Percentiles rank a stretch among this genome's conserved stretches.
phyloP scores from a whole-genome alignment of 345 rosid species.

The Jatropha curcas region DNA sequence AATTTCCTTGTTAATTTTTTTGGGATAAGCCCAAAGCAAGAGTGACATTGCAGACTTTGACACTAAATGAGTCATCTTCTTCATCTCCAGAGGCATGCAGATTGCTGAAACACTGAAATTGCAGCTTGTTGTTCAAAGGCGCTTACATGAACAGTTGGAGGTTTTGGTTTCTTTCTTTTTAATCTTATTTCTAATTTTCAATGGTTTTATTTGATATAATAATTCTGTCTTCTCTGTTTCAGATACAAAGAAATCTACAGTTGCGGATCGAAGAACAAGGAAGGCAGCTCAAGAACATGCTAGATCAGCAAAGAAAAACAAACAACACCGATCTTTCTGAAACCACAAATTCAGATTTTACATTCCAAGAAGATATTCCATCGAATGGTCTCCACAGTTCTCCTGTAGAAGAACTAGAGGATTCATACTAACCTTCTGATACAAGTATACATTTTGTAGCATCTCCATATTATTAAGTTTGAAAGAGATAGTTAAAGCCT shows the following conservation, averaged over 20 bases:
- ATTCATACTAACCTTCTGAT: not conserved
- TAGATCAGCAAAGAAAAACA: constrained; percentile 24
- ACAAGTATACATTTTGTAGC: not conserved
- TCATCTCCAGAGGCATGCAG: constrained; percentile 21
- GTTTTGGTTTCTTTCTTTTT: constrained; percentile 6
- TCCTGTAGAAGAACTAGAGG: not conserved
- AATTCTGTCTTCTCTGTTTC: not conserved
- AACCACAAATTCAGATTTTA: not conserved
- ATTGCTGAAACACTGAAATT: constrained; percentile 29
- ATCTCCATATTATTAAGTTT: not conserved
- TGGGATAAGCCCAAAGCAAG: not conserved
- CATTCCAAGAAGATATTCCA: not conserved
- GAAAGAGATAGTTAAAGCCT: not conserved
- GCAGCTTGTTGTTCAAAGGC: constrained; percentile 38
- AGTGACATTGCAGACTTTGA: not conserved
- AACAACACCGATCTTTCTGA: not conserved
- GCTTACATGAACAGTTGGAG: constrained; percentile 39
- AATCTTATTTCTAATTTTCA: not conserved
- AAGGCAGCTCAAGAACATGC: constrained; percentile 29
- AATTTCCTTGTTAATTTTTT: not conserved
- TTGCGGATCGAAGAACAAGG: constrained; percentile 40
- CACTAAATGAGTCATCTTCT: not conserved
- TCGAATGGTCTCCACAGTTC: not conserved
- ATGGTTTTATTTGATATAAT: not conserved
- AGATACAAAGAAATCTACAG: constrained; percentile 38